Evolutionary conservation across 2,329 filamentous ascomycete genomes (phyloP).

Genomic region (Aspergillus ochraceus): DNA sequence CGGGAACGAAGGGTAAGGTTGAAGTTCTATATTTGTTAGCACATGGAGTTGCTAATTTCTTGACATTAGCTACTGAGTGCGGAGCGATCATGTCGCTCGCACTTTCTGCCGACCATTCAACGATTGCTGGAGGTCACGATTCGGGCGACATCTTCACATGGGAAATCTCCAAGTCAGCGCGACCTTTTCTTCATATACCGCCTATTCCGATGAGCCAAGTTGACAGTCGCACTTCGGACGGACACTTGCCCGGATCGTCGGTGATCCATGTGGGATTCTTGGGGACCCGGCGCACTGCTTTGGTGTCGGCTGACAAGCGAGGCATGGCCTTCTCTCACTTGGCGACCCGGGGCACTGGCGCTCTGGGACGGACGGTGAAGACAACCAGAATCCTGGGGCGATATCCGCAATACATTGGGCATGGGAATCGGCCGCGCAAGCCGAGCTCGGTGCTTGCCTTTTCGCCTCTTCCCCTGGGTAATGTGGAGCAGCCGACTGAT

Average conservation of each 20-base stretch:
- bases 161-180: constrained; percentile 80
- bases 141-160: constrained; percentile 94
- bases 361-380: constrained; percentile 81
- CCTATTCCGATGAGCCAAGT: constrained; percentile 68
- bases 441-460: constrained; percentile 95
- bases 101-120: constrained; percentile 90
- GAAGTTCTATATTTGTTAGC: background rate
- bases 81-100: constrained; percentile 84
- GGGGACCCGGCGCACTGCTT: constrained; percentile 86
- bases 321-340: constrained; percentile 99
- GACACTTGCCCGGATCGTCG: constrained; percentile 74
- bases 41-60: background rate
- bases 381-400: constrained; percentile 87
- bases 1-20: constrained; percentile 77
- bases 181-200: constrained; percentile 84
- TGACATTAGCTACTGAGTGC: constrained; percentile 73
- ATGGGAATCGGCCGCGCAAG: constrained; percentile 69
- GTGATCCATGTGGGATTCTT: constrained; percentile 93
- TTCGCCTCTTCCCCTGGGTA: constrained; percentile 86
- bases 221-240: constrained; percentile 69
- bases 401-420: constrained; percentile 71
- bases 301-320: constrained; percentile 90
- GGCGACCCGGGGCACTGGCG: constrained; percentile 84
- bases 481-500: constrained; percentile 85
- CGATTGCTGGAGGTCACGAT: constrained; percentile 84